Conservation (phyloP, 108 stramenopile genomes). For the Nitzschia palea region DNA sequence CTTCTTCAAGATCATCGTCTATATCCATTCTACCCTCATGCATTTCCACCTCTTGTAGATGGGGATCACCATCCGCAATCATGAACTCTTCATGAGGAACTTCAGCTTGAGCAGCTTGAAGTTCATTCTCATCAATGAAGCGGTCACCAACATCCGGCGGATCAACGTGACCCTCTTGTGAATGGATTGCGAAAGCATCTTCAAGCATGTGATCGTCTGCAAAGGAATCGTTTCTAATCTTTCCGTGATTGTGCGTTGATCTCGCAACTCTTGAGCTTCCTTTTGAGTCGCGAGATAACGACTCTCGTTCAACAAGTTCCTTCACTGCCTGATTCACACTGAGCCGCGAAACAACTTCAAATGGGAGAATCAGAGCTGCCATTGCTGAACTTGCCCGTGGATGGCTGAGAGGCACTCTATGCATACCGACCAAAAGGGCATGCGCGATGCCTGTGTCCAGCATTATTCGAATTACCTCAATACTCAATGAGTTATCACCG, state of each 20-base stretch:
- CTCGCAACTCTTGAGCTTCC: conserved; percentile 5
- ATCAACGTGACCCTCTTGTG: neutral
- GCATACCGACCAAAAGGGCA: conserved; percentile 73
- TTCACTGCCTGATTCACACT: conserved; percentile 57
- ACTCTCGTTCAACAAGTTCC: conserved; percentile 61
- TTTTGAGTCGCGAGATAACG: conserved; percentile 16
- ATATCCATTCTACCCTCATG: conserved; percentile 29
- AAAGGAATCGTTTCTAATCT: conserved; percentile 25
- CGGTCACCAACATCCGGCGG: neutral
- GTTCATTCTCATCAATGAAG: conserved; percentile 29
- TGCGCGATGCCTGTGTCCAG: conserved; percentile 79
- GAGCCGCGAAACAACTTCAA: conserved; percentile 85
- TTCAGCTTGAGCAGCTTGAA: conserved; percentile 11
- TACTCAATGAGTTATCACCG: conserved; percentile 63
- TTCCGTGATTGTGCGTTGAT: neutral
- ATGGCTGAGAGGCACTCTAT: conserved; percentile 74
- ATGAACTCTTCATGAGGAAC: neutral
- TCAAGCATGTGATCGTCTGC: conserved; percentile 70
- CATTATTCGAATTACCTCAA: conserved; percentile 85
- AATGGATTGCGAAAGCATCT: conserved; percentile 53
- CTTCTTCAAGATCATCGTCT: conserved; percentile 34
- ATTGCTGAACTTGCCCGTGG: conserved; percentile 67
- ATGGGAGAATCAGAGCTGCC: conserved; percentile 69
- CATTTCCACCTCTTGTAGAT: conserved; percentile 16
- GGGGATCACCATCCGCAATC: conserved; percentile 3